phyloP scores from a whole-genome alignment of 1,284 basidiomycete genomes.

The Cryptococcus wingfieldii region DNA sequence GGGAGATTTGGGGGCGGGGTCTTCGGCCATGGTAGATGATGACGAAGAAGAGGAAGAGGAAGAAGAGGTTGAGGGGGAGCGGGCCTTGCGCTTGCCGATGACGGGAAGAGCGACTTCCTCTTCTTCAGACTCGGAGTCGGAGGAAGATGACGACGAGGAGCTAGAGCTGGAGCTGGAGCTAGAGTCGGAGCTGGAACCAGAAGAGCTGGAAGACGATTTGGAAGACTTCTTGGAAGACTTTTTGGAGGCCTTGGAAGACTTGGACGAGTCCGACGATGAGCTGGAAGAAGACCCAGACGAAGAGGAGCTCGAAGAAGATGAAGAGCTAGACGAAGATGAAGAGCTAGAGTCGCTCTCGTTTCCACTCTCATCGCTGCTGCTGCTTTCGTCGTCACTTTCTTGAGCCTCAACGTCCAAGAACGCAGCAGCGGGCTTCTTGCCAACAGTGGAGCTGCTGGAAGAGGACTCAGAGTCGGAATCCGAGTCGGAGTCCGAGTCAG shows the following conservation, averaged over 20 bases:
- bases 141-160: slow-evolving; percentile 32
- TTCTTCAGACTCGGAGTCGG: slow-evolving; percentile 20
- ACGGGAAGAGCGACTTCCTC: slow-evolving; percentile 13
- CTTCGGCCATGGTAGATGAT: slow-evolving; percentile 31
- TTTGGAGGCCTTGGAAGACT: too few relatives aligned
- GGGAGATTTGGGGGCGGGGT: slow-evolving; percentile 8
- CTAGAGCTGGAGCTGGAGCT: slow-evolving; percentile 28
- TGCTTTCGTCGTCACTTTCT: slow-evolving; percentile 7
- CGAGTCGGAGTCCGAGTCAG: slow-evolving; percentile 22
- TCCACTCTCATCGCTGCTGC: slow-evolving; percentile 12
- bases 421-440: slow-evolving; percentile 12
- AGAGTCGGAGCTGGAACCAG: slow-evolving; percentile 12
- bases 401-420: slow-evolving; percentile 33
- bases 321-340: slow-evolving; percentile 4
- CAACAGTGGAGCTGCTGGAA: slow-evolving; percentile 9
- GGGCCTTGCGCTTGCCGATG: slow-evolving; percentile 33
- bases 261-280: slow-evolving; percentile 3
- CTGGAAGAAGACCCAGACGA: slow-evolving; percentile 12
- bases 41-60: slow-evolving; percentile 28
- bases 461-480: slow-evolving; percentile 12
- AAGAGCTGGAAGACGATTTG: slow-evolving; percentile 10
- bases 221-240: background rate
- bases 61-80: slow-evolving; percentile 31
- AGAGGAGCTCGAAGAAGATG: slow-evolving; percentile 10
- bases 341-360: slow-evolving; percentile 3